Conservation (phyloP, 768 basidiomycete species). For the Lyophyllum decastes region DNA sequence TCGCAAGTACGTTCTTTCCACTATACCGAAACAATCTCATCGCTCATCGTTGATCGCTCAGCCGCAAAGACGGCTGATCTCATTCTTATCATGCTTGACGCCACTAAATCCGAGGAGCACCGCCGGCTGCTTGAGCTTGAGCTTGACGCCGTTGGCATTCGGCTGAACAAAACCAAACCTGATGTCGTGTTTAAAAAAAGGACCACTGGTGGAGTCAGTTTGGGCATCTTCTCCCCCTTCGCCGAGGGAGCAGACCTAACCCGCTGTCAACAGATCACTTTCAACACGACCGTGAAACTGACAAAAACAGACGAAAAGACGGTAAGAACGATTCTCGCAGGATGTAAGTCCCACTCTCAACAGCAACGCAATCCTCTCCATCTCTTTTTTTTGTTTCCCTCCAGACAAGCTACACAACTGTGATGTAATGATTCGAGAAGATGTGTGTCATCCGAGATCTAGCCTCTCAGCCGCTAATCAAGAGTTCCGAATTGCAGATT, state of each 20-base stretch:
- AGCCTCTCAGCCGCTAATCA: neutral
- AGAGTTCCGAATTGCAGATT: neutral
- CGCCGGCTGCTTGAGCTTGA: constrained; percentile 86
- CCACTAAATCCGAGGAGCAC: constrained; percentile 93
- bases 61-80: constrained; percentile 91
- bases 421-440: constrained; percentile 98
- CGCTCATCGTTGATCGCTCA: constrained; percentile 19
- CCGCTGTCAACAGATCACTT: constrained; percentile 64
- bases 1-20: constrained; percentile 62
- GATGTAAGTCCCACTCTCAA: constrained; percentile 52
- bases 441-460: constrained; percentile 49
- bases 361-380: neutral
- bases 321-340: constrained; percentile 87
- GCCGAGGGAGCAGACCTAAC: neutral
- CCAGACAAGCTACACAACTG: constrained; percentile 90
- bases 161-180: constrained; percentile 86
- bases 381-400: neutral
- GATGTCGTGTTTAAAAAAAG: constrained; percentile 96
- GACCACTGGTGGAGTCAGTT: constrained; percentile 85
- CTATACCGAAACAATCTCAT: neutral
- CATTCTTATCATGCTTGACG: constrained; percentile 91
- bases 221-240: neutral
- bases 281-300: constrained; percentile 91
- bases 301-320: constrained; percentile 96
- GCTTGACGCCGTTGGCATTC: constrained; percentile 94